Conservation (phyloP, 2,329 filamentous ascomycete species). For the Chaetomiaceae sp. region DNA sequence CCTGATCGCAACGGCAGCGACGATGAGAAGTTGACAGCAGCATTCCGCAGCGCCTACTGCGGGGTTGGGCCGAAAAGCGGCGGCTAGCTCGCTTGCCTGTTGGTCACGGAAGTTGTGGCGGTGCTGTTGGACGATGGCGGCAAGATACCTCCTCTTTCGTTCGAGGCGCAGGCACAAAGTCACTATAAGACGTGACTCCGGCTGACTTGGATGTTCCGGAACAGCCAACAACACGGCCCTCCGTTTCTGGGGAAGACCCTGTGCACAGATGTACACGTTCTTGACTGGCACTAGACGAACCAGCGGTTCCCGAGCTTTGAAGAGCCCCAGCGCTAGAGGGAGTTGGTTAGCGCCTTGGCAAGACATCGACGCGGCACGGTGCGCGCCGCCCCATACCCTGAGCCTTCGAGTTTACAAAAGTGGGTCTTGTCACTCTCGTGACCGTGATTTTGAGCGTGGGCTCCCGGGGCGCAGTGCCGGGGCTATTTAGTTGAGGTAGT, state of each 20-base stretch:
- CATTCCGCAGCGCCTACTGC: too few relatives aligned
- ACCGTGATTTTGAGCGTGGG: too few relatives aligned
- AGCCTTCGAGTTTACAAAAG: neutral
- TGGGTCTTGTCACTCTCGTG: neutral
- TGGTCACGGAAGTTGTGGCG: too few relatives aligned
- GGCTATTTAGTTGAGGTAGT: too few relatives aligned
- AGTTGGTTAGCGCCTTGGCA: neutral
- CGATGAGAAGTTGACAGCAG: too few relatives aligned
- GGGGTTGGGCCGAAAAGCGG: too few relatives aligned
- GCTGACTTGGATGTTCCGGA: neutral
- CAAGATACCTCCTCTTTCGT: neutral
- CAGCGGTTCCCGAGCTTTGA: neutral
- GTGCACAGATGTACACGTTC: neutral
- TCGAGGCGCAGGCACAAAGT: neutral
- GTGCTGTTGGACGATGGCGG: too few relatives aligned
- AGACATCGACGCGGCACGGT: neutral
- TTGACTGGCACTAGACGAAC: neutral
- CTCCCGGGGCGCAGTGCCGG: too few relatives aligned
- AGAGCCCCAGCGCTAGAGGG: neutral
- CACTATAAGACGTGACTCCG: neutral
- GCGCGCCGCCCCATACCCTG: neutral
- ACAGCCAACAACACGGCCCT: constrained; percentile 1
- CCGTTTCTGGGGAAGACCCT: neutral
- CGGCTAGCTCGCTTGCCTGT: too few relatives aligned
- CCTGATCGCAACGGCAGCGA: neutral